phyloP scores from a whole-genome alignment of 805 yeast species.

The Saccharomyces kudriavzevii region DNA sequence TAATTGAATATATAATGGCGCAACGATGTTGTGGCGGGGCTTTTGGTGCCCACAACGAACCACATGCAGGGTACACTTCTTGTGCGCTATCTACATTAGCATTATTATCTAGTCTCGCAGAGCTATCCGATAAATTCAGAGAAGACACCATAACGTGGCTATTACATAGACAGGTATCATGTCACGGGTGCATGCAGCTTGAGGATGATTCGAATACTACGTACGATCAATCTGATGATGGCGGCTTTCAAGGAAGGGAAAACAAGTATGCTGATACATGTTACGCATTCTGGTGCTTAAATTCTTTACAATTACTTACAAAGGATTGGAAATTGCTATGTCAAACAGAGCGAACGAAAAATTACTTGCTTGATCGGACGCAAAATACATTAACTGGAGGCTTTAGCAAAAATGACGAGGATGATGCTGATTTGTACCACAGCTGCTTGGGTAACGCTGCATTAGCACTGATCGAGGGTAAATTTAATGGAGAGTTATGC shows the following conservation, averaged over 20 bases:
- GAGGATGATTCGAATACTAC: slow-evolving; percentile 27
- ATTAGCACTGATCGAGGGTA: slow-evolving; percentile 33
- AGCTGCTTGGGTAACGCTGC: slow-evolving; percentile 54
- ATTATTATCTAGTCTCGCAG: slow-evolving; percentile 31
- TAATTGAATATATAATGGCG: slow-evolving; percentile 34
- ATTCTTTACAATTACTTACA: slow-evolving; percentile 42
- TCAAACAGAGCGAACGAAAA: slow-evolving; percentile 23
- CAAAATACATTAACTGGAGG: slow-evolving; percentile 69
- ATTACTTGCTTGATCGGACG: slow-evolving; percentile 45
- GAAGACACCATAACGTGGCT: slow-evolving; percentile 48
- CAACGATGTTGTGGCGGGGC: slow-evolving; percentile 59
- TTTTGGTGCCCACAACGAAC: slow-evolving; percentile 52
- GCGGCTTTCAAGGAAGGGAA: slow-evolving; percentile 83
- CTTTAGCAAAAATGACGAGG: slow-evolving; percentile 56
- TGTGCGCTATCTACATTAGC: slow-evolving; percentile 66
- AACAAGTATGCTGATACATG: slow-evolving; percentile 83
- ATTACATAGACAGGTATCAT: slow-evolving; percentile 47
- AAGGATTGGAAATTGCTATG: slow-evolving; percentile 10
- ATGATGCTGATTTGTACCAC: slow-evolving; percentile 66
- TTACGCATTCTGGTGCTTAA: slow-evolving; percentile 78
- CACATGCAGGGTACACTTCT: slow-evolving; percentile 82
- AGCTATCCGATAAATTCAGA: slow-evolving; percentile 22
- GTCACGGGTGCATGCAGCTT: slow-evolving; percentile 13
- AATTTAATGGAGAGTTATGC: slow-evolving; percentile 26
- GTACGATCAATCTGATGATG: slow-evolving; percentile 45